These are phyloP conservation scores for Fusarium tanahbumbuense DNA, from an alignment of 2,329 filamentous ascomycete species.

Conservation along the genomic window DNA sequence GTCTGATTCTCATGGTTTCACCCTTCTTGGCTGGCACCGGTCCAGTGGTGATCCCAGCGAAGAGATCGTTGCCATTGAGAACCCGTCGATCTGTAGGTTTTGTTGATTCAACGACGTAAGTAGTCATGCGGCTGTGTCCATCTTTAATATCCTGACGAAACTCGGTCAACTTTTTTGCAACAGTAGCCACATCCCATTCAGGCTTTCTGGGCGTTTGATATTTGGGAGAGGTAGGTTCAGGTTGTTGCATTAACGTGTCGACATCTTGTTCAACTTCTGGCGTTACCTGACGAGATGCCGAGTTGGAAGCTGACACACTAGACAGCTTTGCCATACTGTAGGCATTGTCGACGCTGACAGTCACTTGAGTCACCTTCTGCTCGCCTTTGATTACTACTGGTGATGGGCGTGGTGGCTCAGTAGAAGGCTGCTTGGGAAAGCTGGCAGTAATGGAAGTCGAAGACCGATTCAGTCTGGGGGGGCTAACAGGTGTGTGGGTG, in stretches of 20 bases:
- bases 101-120: conserved; percentile 60
- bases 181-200: conserved; percentile 58
- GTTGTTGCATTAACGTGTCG: conserved; percentile 18
- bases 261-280: conserved; percentile 33
- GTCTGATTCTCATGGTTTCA: conserved; percentile 61
- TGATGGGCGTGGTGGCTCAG: conserved; percentile 10
- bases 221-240: conserved; percentile 31
- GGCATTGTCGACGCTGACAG: conserved; percentile 30
- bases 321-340: conserved; percentile 42
- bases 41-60: conserved; percentile 57
- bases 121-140: conserved; percentile 59
- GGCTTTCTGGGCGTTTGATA: conserved; percentile 39
- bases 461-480: conserved; percentile 45
- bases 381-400: conserved; percentile 3
- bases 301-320: conserved; percentile 30
- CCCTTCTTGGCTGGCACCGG: conserved; percentile 52
- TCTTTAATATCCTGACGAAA: conserved; percentile 59
- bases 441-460: conserved; percentile 10
- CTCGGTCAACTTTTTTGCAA: conserved; percentile 55
- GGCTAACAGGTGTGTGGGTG: conserved; percentile 45
- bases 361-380: conserved; percentile 23
- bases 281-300: conserved; percentile 43
- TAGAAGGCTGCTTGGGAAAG: conserved; percentile 3
- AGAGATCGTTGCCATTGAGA: conserved; percentile 59
- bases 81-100: conserved; percentile 55